A percentile compares a stretch with the other conserved stretches of the same genome.
Evolutionary conservation across 148 eudicot genomes (phyloP).

Genomic region (Linanthus parryae): DNA sequence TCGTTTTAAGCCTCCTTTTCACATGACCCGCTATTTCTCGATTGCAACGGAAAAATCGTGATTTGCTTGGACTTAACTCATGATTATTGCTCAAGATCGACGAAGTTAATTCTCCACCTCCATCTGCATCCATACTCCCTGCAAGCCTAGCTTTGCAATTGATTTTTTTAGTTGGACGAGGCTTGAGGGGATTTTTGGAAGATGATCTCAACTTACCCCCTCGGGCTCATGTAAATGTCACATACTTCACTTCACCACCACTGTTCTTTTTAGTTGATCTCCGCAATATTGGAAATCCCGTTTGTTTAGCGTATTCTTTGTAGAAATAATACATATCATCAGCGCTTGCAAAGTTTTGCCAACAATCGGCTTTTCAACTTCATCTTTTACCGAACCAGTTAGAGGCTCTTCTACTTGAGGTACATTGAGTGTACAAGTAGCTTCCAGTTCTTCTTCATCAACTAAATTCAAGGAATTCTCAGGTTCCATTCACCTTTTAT

Average conservation of each 20-base stretch:
- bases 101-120: neutral
- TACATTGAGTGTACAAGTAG: too few species aligned
- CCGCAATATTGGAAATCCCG: too few species aligned
- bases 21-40: neutral
- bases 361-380: too few species aligned
- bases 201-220: neutral
- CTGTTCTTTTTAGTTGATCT: too few species aligned
- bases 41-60: neutral
- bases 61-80: neutral
- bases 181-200: neutral
- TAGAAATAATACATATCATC: too few species aligned
- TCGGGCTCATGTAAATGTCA: neutral
- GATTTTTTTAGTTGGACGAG: neutral
- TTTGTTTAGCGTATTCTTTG: too few species aligned
- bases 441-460: too few species aligned
- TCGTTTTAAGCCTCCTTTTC: neutral
- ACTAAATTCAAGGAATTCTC: too few species aligned
- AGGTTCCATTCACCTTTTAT: too few species aligned
- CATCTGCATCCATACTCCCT: neutral
- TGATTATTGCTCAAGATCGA: neutral
- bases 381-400: too few species aligned
- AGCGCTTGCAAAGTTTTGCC: too few species aligned
- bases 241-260: neutral
- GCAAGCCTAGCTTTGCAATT: neutral
- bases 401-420: too few species aligned